phyloP scores from a whole-genome alignment of 2,329 filamentous ascomycete species.

The Nakataea oryzae region DNA sequence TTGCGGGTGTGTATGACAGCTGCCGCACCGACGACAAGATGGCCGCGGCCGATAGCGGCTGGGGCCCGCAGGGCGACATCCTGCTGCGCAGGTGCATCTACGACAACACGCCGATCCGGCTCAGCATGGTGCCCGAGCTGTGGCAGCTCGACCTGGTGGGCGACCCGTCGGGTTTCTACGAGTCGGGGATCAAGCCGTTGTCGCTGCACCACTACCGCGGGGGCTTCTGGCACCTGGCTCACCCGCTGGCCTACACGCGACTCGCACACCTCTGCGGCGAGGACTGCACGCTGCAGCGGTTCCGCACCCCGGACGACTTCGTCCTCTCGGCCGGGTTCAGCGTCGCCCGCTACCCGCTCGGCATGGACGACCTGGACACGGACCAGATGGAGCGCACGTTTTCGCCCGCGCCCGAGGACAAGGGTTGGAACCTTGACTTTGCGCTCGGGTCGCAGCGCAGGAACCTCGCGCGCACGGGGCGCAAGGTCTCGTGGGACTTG shows the following conservation, averaged over 20 bases:
- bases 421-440: constrained; percentile 21
- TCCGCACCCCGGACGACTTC: constrained; percentile 41
- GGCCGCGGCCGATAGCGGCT: constrained; percentile 43
- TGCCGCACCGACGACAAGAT: constrained; percentile 38
- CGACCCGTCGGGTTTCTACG: constrained; percentile 54
- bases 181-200: constrained; percentile 48
- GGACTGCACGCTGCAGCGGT: constrained; percentile 49
- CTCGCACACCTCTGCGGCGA: constrained; percentile 49
- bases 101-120: constrained; percentile 46
- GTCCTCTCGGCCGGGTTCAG: constrained; percentile 51
- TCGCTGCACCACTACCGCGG: constrained; percentile 57
- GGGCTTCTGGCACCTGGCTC: constrained; percentile 43
- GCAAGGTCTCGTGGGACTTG: constrained; percentile 31
- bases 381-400: constrained; percentile 22
- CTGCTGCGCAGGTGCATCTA: constrained; percentile 54
- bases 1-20: constrained; percentile 18
- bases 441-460: constrained; percentile 18
- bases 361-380: constrained; percentile 25
- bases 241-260: constrained; percentile 45
- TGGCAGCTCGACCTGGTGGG: constrained; percentile 52
- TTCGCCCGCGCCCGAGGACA: constrained; percentile 15
- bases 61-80: constrained; percentile 51
- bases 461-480: constrained; percentile 16
- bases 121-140: constrained; percentile 45
- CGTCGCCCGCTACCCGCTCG: constrained; percentile 43